Percentiles rank a stretch among this genome's conserved stretches.
phyloP scores from a whole-genome alignment of 352 stramenopile genomes.

The Lagenidium sp. region DNA sequence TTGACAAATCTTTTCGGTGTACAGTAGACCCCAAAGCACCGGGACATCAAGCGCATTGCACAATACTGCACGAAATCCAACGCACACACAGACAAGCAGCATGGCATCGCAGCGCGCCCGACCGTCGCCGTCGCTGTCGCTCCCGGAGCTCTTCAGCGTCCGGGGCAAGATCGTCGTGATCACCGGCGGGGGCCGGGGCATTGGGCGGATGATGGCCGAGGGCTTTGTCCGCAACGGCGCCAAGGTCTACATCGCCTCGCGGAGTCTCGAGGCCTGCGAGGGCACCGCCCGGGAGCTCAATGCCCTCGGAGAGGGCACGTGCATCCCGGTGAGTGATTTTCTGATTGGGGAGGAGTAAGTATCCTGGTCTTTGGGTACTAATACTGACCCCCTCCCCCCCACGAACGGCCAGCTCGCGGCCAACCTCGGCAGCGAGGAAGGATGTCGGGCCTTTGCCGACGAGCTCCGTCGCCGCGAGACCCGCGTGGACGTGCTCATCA shows the following conservation, averaged over 20 bases:
- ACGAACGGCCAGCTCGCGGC: slow-evolving; percentile 26
- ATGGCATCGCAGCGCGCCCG: background rate
- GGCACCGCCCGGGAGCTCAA: slow-evolving; percentile 58
- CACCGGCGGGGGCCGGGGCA: slow-evolving; percentile 90
- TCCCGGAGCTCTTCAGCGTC: slow-evolving; percentile 50
- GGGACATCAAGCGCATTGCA: background rate
- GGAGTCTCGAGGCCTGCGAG: slow-evolving; percentile 73
- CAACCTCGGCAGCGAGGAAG: slow-evolving; percentile 72
- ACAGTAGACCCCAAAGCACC: background rate
- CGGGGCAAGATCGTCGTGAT: slow-evolving; percentile 83
- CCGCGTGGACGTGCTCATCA: slow-evolving; percentile 90
- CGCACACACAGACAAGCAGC: background rate
- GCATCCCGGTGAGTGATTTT: slow-evolving; percentile 29
- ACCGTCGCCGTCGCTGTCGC: slow-evolving; percentile 12
- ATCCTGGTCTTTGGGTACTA: background rate
- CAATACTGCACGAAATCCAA: background rate
- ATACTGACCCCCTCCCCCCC: background rate
- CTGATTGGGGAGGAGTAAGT: background rate
- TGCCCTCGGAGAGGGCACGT: slow-evolving; percentile 45
- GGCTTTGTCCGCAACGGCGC: slow-evolving; percentile 88
- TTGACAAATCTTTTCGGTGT: background rate
- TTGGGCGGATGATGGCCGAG: slow-evolving; percentile 95
- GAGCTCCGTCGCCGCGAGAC: slow-evolving; percentile 70
- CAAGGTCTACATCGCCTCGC: slow-evolving; percentile 90
- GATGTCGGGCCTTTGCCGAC: slow-evolving; percentile 68